Evolutionary conservation across 441 rosid species (phyloP).

Genomic region (Metrosideros polymorpha): DNA sequence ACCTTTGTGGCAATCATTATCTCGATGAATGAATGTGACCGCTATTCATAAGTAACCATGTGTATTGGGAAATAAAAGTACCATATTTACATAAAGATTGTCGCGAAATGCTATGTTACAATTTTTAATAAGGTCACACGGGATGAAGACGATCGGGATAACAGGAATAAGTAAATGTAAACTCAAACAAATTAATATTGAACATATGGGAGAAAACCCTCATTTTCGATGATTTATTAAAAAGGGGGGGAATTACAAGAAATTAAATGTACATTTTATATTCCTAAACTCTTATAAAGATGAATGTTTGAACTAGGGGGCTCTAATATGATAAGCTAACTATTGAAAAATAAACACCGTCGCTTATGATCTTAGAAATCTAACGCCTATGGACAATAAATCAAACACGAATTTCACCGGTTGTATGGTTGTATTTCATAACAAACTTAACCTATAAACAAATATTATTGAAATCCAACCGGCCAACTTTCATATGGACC

Average conservation of each 20-base stretch:
- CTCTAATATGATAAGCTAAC: not conserved
- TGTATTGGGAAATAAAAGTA: not conserved
- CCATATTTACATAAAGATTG: not conserved
- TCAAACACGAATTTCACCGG: not conserved
- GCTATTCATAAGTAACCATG: not conserved
- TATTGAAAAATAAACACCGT: not conserved
- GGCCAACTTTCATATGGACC: not conserved
- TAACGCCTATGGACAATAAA: not conserved
- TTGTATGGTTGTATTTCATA: not conserved
- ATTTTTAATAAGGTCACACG: not conserved
- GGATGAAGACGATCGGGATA: fast-evolving
- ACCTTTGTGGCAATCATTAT: not conserved
- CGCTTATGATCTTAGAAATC: not conserved
- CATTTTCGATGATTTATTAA: not conserved
- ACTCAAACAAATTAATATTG: not conserved
- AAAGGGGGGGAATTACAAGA: not conserved
- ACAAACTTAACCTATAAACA: not conserved
- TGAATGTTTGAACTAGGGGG: not conserved
- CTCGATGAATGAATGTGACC: not conserved
- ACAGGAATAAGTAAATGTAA: not conserved
- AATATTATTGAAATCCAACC: fast-evolving
- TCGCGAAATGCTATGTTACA: fast-evolving
- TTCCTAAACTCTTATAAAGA: not conserved
- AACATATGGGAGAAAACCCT: not conserved
- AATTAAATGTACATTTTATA: not conserved